A percentile compares a stretch with the other conserved stretches of the same genome.
These are phyloP conservation scores for Solanum sejunctum DNA, from an alignment of 257 asterid genomes.

Conservation along the genomic window DNA sequence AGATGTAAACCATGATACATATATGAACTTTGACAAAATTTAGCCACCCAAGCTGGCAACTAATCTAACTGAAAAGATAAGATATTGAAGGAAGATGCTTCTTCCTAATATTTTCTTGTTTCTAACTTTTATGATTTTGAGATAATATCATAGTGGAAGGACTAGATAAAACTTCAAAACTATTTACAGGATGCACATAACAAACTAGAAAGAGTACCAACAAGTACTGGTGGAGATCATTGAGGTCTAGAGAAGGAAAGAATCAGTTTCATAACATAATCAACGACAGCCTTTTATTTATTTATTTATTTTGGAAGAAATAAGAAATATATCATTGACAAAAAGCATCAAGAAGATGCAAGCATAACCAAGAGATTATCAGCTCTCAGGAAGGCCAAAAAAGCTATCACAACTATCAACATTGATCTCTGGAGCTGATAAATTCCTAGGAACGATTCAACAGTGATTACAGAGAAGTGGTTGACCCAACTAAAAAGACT, in stretches of 20 bases:
- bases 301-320: background rate
- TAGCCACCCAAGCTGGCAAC: background rate
- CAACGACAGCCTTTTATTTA: background rate
- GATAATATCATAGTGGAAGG: background rate
- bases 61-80: background rate
- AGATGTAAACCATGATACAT: background rate
- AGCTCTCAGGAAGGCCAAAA: too few relatives aligned
- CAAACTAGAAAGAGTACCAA: background rate
- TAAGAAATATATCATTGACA: too few relatives aligned
- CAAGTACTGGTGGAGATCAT: background rate
- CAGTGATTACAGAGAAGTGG: too few relatives aligned
- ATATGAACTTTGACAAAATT: background rate
- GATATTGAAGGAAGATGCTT: background rate
- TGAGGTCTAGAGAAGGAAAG: background rate
- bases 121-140: background rate
- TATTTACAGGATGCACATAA: background rate
- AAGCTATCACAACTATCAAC: too few relatives aligned
- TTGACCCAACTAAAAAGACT: too few relatives aligned
- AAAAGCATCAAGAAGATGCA: too few relatives aligned
- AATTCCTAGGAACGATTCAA: too few relatives aligned
- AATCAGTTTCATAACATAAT: background rate
- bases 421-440: too few relatives aligned
- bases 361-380: too few relatives aligned
- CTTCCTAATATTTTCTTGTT: background rate
- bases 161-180: background rate